phyloP scores from a whole-genome alignment of 768 basidiomycete species.

The Termitomyces sp. region DNA sequence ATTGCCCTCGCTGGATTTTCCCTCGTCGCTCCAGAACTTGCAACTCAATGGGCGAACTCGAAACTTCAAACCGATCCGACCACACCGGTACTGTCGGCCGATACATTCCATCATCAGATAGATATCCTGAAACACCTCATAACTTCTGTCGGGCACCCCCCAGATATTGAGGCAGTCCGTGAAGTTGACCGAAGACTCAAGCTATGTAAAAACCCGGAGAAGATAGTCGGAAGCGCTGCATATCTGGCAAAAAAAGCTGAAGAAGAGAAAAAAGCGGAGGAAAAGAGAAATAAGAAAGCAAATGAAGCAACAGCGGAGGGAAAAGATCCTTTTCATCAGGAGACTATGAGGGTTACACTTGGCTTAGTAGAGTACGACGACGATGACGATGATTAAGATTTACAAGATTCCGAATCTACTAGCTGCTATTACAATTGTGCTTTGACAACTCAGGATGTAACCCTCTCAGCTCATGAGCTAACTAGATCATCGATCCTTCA shows the following conservation, averaged over 20 bases:
- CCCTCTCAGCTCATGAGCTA: neutral
- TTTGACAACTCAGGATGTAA: neutral
- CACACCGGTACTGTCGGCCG: conserved; percentile 16
- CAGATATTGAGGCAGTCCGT: conserved; percentile 81
- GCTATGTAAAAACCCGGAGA: conserved; percentile 94
- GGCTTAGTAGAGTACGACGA: conserved; percentile 56
- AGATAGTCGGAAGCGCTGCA: conserved; percentile 84
- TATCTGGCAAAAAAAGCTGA: conserved; percentile 69
- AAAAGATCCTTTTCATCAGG: conserved; percentile 68
- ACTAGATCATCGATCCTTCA: conserved; percentile 4
- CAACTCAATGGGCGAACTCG: conserved; percentile 53
- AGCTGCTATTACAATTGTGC: neutral
- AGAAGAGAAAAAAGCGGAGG: conserved; percentile 63
- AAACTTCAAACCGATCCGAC: conserved; percentile 21
- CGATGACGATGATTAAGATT: conserved; percentile 31
- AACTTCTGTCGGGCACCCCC: conserved; percentile 45
- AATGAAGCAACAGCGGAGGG: conserved; percentile 39
- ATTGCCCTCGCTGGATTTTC: conserved; percentile 81
- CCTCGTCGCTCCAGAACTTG: conserved; percentile 55
- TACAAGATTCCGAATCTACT: no score
- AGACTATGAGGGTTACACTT: conserved; percentile 28
- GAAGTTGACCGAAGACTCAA: conserved; percentile 85
- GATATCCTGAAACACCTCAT: conserved; percentile 56
- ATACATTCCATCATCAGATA: conserved; percentile 33
- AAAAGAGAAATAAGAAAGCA: conserved; percentile 64